Conservation (phyloP, 1,139 yeast genomes). For the Sugiyamaella pinicola region DNA sequence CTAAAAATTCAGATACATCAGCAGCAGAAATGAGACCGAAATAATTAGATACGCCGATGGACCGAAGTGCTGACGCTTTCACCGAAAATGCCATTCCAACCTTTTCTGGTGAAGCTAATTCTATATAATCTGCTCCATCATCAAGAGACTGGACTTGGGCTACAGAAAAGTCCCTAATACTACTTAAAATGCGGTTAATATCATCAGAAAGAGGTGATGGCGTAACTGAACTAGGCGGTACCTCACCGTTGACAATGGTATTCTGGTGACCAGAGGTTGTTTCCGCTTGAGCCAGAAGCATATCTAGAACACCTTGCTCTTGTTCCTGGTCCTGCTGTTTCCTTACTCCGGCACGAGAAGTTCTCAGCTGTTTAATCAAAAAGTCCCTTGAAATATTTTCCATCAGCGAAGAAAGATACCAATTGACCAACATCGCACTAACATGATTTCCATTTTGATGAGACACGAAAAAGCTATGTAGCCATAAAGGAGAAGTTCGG, state of each 20-base stretch:
- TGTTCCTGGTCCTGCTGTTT: neutral
- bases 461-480: conserved; percentile 29
- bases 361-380: conserved; percentile 24
- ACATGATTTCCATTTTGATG: conserved; percentile 30
- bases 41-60: conserved; percentile 47
- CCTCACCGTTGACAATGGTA: neutral
- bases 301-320: conserved; percentile 22
- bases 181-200: conserved; percentile 18
- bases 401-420: conserved; percentile 34
- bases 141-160: conserved; percentile 44
- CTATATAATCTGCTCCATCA: conserved; percentile 50
- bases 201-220: neutral
- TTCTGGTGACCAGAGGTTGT: neutral
- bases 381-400: conserved; percentile 30
- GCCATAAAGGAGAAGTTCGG: conserved; percentile 29
- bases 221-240: neutral
- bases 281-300: conserved; percentile 22
- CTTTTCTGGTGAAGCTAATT: conserved; percentile 45
- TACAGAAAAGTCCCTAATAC: conserved; percentile 40
- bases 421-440: conserved; percentile 37
- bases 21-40: conserved; percentile 38
- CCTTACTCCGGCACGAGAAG: too few relatives aligned
- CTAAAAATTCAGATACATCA: conserved; percentile 41
- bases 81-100: conserved; percentile 47
- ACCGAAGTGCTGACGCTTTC: conserved; percentile 49